Evolutionary conservation across 1,284 basidiomycete genomes (phyloP).

Genomic region (Ceratobasidium papillatum): DNA sequence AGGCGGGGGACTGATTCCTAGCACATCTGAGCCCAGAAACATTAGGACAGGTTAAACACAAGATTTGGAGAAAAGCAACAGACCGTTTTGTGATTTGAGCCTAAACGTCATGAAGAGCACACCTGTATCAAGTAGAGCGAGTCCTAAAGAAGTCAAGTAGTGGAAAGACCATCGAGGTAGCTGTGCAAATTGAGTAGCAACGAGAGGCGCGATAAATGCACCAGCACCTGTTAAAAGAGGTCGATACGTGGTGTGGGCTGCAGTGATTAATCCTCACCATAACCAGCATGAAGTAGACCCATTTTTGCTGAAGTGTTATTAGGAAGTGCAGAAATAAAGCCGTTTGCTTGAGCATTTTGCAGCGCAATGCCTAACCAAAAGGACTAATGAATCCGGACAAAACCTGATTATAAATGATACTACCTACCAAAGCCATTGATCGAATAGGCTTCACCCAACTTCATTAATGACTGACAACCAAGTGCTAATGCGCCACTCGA

Average conservation of each 20-base stretch:
- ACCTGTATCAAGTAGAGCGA: slow-evolving; percentile 60
- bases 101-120: slow-evolving; percentile 62
- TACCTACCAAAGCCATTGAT: slow-evolving; percentile 70
- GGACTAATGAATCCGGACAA: neutral
- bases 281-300: slow-evolving; percentile 69
- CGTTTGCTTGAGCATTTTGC: slow-evolving; percentile 63
- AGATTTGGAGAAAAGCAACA: neutral
- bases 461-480: slow-evolving; percentile 55
- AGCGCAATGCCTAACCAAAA: slow-evolving; percentile 46
- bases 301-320: slow-evolving; percentile 63
- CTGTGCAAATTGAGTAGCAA: slow-evolving; percentile 72
- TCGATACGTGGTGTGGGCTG: neutral
- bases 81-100: slow-evolving; percentile 51
- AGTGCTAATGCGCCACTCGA: neutral
- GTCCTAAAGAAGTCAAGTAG: slow-evolving; percentile 67
- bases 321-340: slow-evolving; percentile 61
- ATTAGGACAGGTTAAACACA: too few species aligned
- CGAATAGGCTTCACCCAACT: slow-evolving; percentile 52
- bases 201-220: slow-evolving; percentile 71
- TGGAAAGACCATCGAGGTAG: slow-evolving; percentile 64
- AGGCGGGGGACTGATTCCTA: neutral
- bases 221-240: slow-evolving; percentile 60
- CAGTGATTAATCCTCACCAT: slow-evolving; percentile 52
- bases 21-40: neutral
- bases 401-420: neutral